Evolutionary conservation across 2,329 filamentous ascomycete species (phyloP), one percentile per base, ranked within the genome.

Genomic region (Penicillium sp.): DNA sequence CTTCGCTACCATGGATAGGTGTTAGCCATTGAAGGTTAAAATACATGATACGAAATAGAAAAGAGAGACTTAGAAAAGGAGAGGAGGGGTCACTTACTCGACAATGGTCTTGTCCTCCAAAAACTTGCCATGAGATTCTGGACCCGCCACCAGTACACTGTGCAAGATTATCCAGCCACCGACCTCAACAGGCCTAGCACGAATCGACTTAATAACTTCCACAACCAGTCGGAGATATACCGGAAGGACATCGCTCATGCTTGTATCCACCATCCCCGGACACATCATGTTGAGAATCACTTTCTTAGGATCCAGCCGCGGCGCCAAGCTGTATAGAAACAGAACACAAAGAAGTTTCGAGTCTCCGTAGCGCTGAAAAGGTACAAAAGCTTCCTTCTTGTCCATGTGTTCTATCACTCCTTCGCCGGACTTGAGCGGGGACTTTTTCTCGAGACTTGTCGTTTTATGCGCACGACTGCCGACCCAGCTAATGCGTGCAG

Each of bases 201-300:
- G 40, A 7, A 65, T 8, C 6, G n/a, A 21, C 31, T 49, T 51
- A 4, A 61, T 8, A 11, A 59, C 19, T 34, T 55, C 54, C 28
- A 59, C n/a, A 8, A 62, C 3, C 31, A 55, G 16, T 5, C 59
- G 54, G 14, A 64, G 5, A 36, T 59, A 43, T 3, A 66, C n/a
- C 3, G 62, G 62, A 16, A 62, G 47, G 7, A 21, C n/a, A 33
- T 59, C 52, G 19, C 55, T 61, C 43, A 67, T 57, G 19, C 37
- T 39, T 0, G 64, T 68, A n/a, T 56, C 50, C 5, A 68, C 52
- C 48, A 67, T 52, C 1, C 62, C 67, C 0, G 67, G 67, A 50
- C 65, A 68, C 21, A 67, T 40, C 52, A 66, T 66, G 44, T 70
- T 70, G 34, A 69, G 21, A 31, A 67, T 46, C 9, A 69, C 49